phyloP scores from a whole-genome alignment of 2,329 filamentous ascomycete species.

The Tothia fuscella region DNA sequence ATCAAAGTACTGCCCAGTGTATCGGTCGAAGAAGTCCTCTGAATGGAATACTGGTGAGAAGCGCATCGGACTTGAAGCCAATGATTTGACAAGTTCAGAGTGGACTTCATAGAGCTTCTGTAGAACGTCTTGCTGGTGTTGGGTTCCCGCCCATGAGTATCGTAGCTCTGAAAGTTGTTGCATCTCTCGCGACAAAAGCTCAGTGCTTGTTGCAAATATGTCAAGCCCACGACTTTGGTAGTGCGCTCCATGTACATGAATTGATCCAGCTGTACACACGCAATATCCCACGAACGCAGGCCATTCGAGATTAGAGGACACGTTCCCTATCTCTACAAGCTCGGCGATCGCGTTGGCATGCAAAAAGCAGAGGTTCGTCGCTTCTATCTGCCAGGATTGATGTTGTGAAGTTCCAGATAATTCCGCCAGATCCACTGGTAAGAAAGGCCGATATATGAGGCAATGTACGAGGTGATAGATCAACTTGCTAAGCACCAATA shows the following conservation, averaged over 20 bases:
- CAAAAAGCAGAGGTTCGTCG: constrained; percentile 74
- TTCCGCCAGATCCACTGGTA: constrained; percentile 73
- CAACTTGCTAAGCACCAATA: constrained; percentile 70
- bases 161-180: constrained; percentile 65
- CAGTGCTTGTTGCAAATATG: constrained; percentile 51
- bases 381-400: constrained; percentile 86
- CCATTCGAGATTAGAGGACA: constrained; percentile 67
- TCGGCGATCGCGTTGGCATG: constrained; percentile 83
- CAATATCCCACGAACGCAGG: constrained; percentile 79
- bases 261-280: constrained; percentile 74
- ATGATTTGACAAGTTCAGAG: constrained; percentile 61
- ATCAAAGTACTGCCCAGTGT: constrained; percentile 60
- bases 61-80: constrained; percentile 56
- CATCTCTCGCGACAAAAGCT: constrained; percentile 68
- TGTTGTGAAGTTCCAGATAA: constrained; percentile 70
- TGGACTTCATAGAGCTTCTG: constrained; percentile 71
- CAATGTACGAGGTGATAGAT: constrained; percentile 82
- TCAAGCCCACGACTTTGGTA: constrained; percentile 55
- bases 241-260: constrained; percentile 76
- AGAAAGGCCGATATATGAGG: constrained; percentile 73
- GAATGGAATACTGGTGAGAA: constrained; percentile 73
- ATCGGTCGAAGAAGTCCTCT: constrained; percentile 80
- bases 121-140: constrained; percentile 69
- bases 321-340: constrained; percentile 65
- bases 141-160: constrained; percentile 63